These are phyloP conservation scores for Saturnispora dispora DNA, from an alignment of 805 yeast species.

Conservation along the genomic window DNA sequence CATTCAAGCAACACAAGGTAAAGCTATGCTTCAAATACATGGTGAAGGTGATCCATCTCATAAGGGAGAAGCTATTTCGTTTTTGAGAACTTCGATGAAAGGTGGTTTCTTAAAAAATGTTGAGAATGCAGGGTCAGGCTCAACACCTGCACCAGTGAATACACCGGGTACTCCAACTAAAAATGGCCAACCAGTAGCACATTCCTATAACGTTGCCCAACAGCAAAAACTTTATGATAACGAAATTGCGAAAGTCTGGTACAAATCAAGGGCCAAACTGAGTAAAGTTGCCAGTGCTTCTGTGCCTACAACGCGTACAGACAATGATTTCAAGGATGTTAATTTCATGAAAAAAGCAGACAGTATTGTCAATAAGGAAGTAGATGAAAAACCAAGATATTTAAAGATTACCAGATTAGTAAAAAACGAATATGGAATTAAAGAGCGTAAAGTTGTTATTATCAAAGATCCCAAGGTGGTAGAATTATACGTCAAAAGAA, in stretches of 20 bases:
- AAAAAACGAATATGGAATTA: constrained; percentile 74
- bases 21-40: constrained; percentile 90
- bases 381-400: constrained; percentile 25
- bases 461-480: constrained; percentile 82
- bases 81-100: constrained; percentile 86
- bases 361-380: constrained; percentile 24
- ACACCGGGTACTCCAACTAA: constrained; percentile 17
- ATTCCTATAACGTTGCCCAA: constrained; percentile 68
- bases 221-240: constrained; percentile 91
- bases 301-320: constrained; percentile 20
- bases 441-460: constrained; percentile 71
- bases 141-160: constrained; percentile 12
- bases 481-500: constrained; percentile 66
- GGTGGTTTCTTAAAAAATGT: constrained; percentile 58
- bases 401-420: constrained; percentile 69
- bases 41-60: constrained; percentile 96
- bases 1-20: constrained; percentile 88
- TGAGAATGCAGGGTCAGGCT: constrained; percentile 14
- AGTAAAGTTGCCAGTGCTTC: constrained; percentile 25
- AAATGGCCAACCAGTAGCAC: constrained; percentile 40
- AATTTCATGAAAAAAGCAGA: constrained; percentile 30
- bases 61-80: constrained; percentile 80
- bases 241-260: constrained; percentile 86
- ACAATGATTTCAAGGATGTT: constrained; percentile 24
- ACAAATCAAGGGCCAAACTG: constrained; percentile 62